Base-by-base conservation (phyloP, 768 basidiomycete genomes). In the Galerina marginata region DNA sequence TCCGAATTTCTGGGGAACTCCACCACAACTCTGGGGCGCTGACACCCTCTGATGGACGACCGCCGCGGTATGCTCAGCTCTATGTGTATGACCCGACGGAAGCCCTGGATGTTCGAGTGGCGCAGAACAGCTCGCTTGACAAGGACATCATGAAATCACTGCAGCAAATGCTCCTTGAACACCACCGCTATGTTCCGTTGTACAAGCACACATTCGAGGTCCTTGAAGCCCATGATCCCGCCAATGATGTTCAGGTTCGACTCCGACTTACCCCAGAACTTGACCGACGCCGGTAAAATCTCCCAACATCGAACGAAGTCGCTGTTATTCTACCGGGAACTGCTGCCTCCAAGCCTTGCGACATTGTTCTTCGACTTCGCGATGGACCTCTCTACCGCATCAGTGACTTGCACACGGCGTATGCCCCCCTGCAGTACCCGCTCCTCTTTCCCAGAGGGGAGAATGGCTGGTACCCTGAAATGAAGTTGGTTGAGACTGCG, bases 231-330 rank as follows among this genome's bases (percentile, higher is more conserved):
- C 62, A 72, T 26, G 60, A 66, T 47, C 58, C 65, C 44, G 46
- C 55, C 3, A 58, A 66, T 29, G 62, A 75, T 51, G 62, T 59
- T 15, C 14, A 47, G 9, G 47, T 74, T 16, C 60, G 67, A 0
- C 58, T 74, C 2, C 67, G 65, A 10, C 51, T 72, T 14, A 39
- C 54, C 4, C 61, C 64, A 7, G 67, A 50, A 0, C 53, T 61
- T 40, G 81, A 83, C 65, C 67, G 40, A 0, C 70, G 76, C 4
- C 58, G 70, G 6, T 81, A 79, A 48, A 81, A 83, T 61, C 59
- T 78, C 0, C 79, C 81, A 33, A 59, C 64, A 1, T 38, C 61
- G 7, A 54, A 65, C 57, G 65, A 65, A 43, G 65, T 65, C 2
- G 65, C 65, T 12, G 50, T 66, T 10, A 54, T 66, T 33, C 46